Evolutionary conservation across 1,139 yeast species (phyloP).

Genomic region (Protomyces gravidus): DNA sequence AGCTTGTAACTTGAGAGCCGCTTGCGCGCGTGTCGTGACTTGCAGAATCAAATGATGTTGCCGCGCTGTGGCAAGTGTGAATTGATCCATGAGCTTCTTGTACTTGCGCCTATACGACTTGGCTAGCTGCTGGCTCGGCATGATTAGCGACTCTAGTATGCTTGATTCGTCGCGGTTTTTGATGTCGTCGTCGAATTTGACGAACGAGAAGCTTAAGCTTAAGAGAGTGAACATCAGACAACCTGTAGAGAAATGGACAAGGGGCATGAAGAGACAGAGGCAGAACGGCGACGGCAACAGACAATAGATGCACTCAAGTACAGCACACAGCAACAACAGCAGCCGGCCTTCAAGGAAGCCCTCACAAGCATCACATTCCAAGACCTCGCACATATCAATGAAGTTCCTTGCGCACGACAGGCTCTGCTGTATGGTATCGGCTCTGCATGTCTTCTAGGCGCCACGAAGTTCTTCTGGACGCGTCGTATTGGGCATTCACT

Average conservation of each 20-base stretch:
- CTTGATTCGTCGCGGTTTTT: not conserved
- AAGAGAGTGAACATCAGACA: not conserved
- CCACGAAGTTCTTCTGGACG: conserved; percentile 14
- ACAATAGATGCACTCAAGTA: conserved; percentile 16
- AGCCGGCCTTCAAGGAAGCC: conserved; percentile 17
- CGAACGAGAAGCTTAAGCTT: not conserved
- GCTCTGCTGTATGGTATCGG: conserved; percentile 21
- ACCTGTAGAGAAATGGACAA: conserved; percentile 12
- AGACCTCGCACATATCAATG: conserved; percentile 18
- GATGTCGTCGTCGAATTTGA: not conserved
- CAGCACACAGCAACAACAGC: not conserved
- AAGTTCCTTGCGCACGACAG: conserved; percentile 21
- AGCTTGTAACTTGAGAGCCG: conserved; percentile 14
- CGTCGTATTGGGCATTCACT: conserved; percentile 18
- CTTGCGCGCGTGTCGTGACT: conserved; percentile 3
- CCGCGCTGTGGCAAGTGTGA: conserved; percentile 3
- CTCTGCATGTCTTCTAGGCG: conserved; percentile 4
- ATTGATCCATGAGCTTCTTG: conserved; percentile 17
- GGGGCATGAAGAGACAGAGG: conserved; percentile 25
- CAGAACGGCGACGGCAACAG: conserved; percentile 14
- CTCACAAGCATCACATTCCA: conserved; percentile 10
- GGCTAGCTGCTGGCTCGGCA: conserved; percentile 14
- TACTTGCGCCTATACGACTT: conserved; percentile 25
- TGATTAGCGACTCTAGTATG: not conserved
- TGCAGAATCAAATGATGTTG: conserved; percentile 6